Conservation (phyloP, 2,329 filamentous ascomycete genomes). For the Neonectria coccinea region DNA sequence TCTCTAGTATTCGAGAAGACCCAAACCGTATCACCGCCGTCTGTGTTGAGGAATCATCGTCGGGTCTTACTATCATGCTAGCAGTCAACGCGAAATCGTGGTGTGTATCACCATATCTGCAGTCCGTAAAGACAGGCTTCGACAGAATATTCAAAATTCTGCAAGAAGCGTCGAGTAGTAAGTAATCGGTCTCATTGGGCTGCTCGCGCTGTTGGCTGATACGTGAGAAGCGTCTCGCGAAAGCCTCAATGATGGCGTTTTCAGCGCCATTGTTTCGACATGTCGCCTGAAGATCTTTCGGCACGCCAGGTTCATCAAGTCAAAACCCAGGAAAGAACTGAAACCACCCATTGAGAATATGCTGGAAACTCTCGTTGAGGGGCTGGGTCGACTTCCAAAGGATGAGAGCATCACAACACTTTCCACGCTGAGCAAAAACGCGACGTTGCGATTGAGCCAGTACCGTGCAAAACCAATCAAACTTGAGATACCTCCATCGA, state of each 20-base stretch:
- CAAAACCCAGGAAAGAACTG: neutral
- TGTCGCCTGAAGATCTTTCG: conserved; percentile 30
- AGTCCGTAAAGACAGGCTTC: conserved; percentile 30
- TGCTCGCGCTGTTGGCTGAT: neutral
- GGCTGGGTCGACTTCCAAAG: conserved; percentile 2
- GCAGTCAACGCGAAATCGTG: conserved; percentile 33
- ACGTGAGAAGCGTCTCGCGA: conserved; percentile 6
- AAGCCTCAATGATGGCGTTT: conserved; percentile 1
- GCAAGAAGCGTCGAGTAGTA: neutral
- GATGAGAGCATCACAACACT: conserved; percentile 1
- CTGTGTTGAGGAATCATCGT: conserved; percentile 29
- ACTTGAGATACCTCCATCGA: neutral
- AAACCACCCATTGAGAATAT: conserved; percentile 9
- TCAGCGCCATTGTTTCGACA: conserved; percentile 26
- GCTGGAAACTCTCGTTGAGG: neutral
- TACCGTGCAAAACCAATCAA: conserved; percentile 6
- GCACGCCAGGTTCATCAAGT: conserved; percentile 17
- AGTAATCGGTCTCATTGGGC: neutral
- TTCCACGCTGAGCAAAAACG: neutral
- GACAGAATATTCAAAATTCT: conserved; percentile 32
- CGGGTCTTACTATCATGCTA: conserved; percentile 31
- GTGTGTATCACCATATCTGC: conserved; percentile 27
- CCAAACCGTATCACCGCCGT: conserved; percentile 32
- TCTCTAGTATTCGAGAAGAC: conserved; percentile 35
- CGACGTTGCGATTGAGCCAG: conserved; percentile 6